These are phyloP conservation scores for Termitomyces sp. DNA, from an alignment of 768 basidiomycete genomes.

Conservation along the genomic window DNA sequence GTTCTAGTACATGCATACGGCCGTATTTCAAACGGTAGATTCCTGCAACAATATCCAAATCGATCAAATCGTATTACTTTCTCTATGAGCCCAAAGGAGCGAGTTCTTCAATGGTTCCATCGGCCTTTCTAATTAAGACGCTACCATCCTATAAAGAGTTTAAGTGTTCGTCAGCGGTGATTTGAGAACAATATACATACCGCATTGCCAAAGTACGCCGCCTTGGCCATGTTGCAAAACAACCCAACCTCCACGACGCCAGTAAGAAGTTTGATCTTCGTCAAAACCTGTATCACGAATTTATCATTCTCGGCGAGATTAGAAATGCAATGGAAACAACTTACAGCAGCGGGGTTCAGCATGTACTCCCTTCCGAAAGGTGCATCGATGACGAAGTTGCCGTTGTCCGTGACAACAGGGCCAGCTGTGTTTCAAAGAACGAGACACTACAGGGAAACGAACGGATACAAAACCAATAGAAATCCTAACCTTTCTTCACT, in stretches of 20 bases:
- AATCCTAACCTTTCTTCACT: slow-evolving; percentile 54
- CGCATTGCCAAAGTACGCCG: slow-evolving; percentile 95
- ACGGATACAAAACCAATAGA: not conserved
- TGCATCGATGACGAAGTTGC: slow-evolving; percentile 97
- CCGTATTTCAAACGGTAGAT: not conserved
- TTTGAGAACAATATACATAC: slow-evolving; percentile 35
- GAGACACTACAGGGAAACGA: not conserved
- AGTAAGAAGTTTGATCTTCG: slow-evolving; percentile 86
- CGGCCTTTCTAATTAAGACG: slow-evolving; percentile 54
- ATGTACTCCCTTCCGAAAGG: slow-evolving; percentile 73
- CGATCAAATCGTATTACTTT: not conserved
- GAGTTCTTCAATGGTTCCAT: slow-evolving; percentile 39
- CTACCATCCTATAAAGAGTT: slow-evolving; percentile 51
- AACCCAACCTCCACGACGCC: slow-evolving; percentile 98
- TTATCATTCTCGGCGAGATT: not conserved
- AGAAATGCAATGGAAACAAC: slow-evolving; percentile 7
- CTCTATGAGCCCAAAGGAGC: slow-evolving; percentile 2
- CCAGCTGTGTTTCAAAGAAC: slow-evolving; percentile 49
- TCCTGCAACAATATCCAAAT: not conserved
- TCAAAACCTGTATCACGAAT: slow-evolving; percentile 51
- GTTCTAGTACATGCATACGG: not conserved
- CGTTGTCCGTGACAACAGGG: slow-evolving; percentile 95
- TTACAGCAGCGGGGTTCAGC: slow-evolving; percentile 58
- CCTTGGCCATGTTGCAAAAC: slow-evolving; percentile 90
- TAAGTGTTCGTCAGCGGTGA: not conserved